phyloP scores from a whole-genome alignment of 2,329 filamentous ascomycete genomes.

The Calonectria ilicicola region DNA sequence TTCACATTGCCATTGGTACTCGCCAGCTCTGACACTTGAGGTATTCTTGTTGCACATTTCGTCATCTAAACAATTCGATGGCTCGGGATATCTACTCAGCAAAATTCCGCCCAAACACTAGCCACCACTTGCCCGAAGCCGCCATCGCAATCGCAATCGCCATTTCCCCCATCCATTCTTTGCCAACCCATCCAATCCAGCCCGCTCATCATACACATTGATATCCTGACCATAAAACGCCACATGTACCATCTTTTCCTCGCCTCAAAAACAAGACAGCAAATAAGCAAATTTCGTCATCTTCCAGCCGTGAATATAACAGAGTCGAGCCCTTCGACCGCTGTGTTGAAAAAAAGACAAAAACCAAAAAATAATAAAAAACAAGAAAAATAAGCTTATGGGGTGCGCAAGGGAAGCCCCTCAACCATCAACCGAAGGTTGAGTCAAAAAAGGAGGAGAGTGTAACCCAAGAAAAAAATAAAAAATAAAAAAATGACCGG shows the following conservation, averaged over 20 bases:
- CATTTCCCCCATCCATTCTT: conserved; percentile 15
- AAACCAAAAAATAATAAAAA: conserved; percentile 31
- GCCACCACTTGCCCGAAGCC: conserved; percentile 28
- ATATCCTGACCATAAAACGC: conserved; percentile 38
- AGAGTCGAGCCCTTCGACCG: conserved; percentile 42
- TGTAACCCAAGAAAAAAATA: conserved; percentile 23
- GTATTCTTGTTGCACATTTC: conserved; percentile 30
- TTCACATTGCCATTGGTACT: neutral
- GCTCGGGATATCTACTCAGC: conserved; percentile 41
- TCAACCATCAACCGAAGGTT: conserved; percentile 5
- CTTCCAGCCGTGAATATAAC: conserved; percentile 41
- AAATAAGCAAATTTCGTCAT: conserved; percentile 40
- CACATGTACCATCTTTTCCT: conserved; percentile 39
- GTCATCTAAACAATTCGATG: conserved; percentile 35
- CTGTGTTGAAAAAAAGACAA: conserved; percentile 27
- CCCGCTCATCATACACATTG: conserved; percentile 28
- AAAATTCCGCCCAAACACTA: conserved; percentile 25
- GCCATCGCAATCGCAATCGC: conserved; percentile 34
- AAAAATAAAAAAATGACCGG: conserved; percentile 29
- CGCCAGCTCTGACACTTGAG: neutral
- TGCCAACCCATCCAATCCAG: neutral
- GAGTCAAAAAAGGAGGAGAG: conserved; percentile 31
- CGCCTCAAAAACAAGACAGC: conserved; percentile 36
- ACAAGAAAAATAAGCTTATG: conserved; percentile 24
- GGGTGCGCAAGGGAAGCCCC: conserved; percentile 22